Conservation (phyloP, 192 early-diverging fungal species). For the Gamsiella multidivaricata region DNA sequence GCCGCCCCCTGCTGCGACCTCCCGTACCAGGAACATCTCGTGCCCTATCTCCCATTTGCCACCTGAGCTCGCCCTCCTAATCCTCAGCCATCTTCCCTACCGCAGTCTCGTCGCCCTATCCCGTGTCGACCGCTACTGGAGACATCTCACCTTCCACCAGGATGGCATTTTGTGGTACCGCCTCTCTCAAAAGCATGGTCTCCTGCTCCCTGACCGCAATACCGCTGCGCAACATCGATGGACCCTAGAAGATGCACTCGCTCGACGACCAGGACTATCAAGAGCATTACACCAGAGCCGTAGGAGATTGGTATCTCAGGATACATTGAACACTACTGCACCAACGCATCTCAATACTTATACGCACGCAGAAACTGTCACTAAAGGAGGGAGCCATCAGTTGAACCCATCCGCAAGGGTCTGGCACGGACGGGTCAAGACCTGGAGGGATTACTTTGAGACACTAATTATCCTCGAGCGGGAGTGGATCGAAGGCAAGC, state of each 20-base stretch:
- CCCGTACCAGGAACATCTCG: neutral
- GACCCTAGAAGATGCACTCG: conserved; percentile 7
- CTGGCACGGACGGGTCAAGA: conserved; percentile 12
- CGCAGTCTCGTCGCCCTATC: conserved; percentile 26
- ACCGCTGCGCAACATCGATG: neutral
- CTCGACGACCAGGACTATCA: conserved; percentile 15
- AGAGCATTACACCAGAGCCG: conserved; percentile 24
- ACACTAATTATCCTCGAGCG: conserved; percentile 18
- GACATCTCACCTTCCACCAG: conserved; percentile 31
- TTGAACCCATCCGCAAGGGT: neutral
- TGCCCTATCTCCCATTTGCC: conserved; percentile 24
- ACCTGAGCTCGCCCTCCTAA: conserved; percentile 27
- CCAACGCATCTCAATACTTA: neutral
- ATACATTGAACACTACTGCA: neutral
- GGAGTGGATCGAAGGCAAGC: conserved; percentile 43
- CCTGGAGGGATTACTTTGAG: conserved; percentile 40
- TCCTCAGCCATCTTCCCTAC: conserved; percentile 31
- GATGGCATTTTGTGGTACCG: conserved; percentile 39
- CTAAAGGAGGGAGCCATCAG: conserved; percentile 3
- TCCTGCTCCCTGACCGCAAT: conserved; percentile 3
- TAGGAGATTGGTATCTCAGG: neutral
- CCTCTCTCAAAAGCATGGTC: conserved; percentile 33
- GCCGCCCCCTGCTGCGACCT: neutral
- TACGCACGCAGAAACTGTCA: neutral
- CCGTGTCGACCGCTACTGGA: conserved; percentile 33